Evolutionary conservation across 306 rosid genomes (phyloP).

Genomic region (Abrus precatorius): DNA sequence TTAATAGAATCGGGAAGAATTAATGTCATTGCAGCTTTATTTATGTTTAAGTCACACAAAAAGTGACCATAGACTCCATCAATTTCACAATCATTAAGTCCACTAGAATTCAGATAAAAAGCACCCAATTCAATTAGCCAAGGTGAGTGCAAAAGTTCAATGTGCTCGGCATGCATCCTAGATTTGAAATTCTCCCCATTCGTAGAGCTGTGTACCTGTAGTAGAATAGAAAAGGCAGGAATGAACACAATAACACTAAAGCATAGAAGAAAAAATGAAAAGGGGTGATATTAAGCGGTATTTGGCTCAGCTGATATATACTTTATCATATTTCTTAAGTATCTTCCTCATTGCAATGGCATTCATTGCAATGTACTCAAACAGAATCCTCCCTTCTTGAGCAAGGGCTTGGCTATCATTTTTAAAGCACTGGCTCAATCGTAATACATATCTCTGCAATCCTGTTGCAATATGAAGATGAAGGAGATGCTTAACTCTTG

Average conservation of each 20-base stretch:
- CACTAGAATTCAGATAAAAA: slow-evolving; percentile 74
- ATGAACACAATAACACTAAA: slow-evolving; percentile 18
- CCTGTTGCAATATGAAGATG: slow-evolving; percentile 84
- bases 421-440: slow-evolving; percentile 72
- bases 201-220: slow-evolving; percentile 77
- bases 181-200: slow-evolving; percentile 81
- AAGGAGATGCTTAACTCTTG: slow-evolving; percentile 81
- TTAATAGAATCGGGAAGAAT: slow-evolving; percentile 74
- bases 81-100: slow-evolving; percentile 55
- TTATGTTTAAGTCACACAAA: slow-evolving; percentile 60
- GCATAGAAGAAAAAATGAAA: slow-evolving; percentile 36
- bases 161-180: slow-evolving; percentile 76
- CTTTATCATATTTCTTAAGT: slow-evolving; percentile 95
- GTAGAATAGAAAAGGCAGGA: slow-evolving; percentile 34
- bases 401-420: slow-evolving; percentile 64
- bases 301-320: slow-evolving; percentile 49
- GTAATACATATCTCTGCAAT: slow-evolving; percentile 69
- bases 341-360: slow-evolving; percentile 88
- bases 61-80: slow-evolving; percentile 65
- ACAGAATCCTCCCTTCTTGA: slow-evolving; percentile 76
- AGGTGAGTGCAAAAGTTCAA: slow-evolving; percentile 90
- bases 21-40: slow-evolving; percentile 67
- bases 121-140: slow-evolving; percentile 95
- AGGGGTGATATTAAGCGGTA: not conserved
- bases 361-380: slow-evolving; percentile 87